Base-by-base conservation (phyloP, 106 monocot species). In the Xerophyta viscosa region DNA sequence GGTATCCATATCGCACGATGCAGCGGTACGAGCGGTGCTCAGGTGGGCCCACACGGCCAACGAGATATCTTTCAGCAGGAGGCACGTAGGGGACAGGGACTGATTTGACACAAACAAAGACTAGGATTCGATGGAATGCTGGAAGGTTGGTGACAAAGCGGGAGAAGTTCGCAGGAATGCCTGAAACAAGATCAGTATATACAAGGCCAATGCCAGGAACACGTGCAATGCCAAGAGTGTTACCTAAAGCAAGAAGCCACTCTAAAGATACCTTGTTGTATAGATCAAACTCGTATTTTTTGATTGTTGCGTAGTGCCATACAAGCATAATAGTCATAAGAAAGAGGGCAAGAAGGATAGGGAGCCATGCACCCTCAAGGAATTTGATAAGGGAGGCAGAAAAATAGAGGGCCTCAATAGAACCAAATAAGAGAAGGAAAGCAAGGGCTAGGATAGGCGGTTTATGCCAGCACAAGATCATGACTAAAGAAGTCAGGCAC, bases 131-230 rank as follows among this genome's bases (percentile, higher is more conserved):
- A 18, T 52, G 51, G 51, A 52, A 52, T 27, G 51, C 51, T 0
- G 51, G 51, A 6, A 52, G 51, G 27, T 52, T 52, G 27, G 51
- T 52, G 26, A 52, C 51, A 27, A 52, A 52, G 2, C 51, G 51
- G 26, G 51, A 52, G 51, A 52, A 52, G 51, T 52, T 52, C 2
- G 51, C 24, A n/a, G 51, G 51, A 13, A 52, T 18, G 27, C 51
- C 51, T 6, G 51, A 52, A 13, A 27, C n/a, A 15, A 52, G 51
- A 14, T 52, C 51, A 2, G 51, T 52, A 23, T 52, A 52, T 14
- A 52, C 51, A n/a, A 52, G 51, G 51, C 51, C 51, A 13, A 52
- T 52, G 51, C 51, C 51, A 4, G 51, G 51, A 29, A 52, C 51
- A 27, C 51, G 51, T 14, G 51, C 24, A 29, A 52, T 52, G 51